Conservation (phyloP, 2,329 filamentous ascomycete genomes). For the Aspergillus thermomutatus region DNA sequence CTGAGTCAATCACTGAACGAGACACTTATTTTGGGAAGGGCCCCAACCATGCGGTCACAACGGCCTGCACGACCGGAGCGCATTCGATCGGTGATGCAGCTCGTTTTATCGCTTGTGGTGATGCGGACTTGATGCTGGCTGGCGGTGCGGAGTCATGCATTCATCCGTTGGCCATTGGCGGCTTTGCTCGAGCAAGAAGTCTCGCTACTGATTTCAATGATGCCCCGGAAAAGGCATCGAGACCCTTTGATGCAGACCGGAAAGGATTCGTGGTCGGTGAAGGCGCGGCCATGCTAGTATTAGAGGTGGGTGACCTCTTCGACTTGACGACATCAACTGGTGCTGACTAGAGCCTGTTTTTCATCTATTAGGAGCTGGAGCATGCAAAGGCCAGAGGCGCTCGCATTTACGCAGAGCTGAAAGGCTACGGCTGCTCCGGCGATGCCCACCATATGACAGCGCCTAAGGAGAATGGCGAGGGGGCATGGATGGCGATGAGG, state of each 20-base stretch:
- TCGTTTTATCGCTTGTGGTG: slow-evolving; percentile 85
- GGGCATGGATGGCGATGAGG: slow-evolving; percentile 81
- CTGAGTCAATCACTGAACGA: background rate
- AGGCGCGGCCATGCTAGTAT: slow-evolving; percentile 79
- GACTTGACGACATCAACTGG: no score
- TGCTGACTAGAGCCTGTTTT: background rate
- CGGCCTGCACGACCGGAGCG: slow-evolving; percentile 92
- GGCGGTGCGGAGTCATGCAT: slow-evolving; percentile 94
- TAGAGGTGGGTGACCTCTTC: slow-evolving; percentile 57
- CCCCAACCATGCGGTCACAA: slow-evolving; percentile 88
- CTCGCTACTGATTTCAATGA: slow-evolving; percentile 79
- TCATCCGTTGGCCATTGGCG: slow-evolving; percentile 86
- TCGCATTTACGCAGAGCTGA: slow-evolving; percentile 81
- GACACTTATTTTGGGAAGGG: slow-evolving; percentile 49
- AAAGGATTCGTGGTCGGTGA: slow-evolving; percentile 91
- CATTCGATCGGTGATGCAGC: slow-evolving; percentile 93
- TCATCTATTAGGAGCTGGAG: slow-evolving; percentile 62
- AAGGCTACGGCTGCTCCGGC: slow-evolving; percentile 83
- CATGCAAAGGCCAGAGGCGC: slow-evolving; percentile 79
- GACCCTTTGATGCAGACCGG: slow-evolving; percentile 79
- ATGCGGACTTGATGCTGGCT: slow-evolving; percentile 94
- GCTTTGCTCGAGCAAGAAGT: slow-evolving; percentile 84
- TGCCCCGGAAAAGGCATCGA: slow-evolving; percentile 65
- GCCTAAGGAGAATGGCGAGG: slow-evolving; percentile 75
- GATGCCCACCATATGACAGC: slow-evolving; percentile 95